Conservation (phyloP, 257 asterid genomes). For the Capsicum pubescens region DNA sequence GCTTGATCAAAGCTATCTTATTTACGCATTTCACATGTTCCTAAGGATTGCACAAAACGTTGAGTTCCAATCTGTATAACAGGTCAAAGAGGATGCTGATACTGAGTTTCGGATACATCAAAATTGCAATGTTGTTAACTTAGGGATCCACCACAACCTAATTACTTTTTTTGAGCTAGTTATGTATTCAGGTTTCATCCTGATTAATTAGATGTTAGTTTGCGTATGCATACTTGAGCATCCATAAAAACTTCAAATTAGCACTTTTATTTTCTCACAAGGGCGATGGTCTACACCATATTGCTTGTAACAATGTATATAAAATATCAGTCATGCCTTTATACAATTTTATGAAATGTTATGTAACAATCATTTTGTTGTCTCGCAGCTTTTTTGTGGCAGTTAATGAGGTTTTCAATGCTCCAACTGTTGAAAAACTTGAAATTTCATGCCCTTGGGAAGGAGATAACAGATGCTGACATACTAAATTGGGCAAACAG, state of each 20-base stretch:
- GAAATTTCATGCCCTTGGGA: constrained; percentile 71
- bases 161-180: no score
- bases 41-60: neutral
- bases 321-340: neutral
- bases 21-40: neutral
- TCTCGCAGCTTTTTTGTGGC: constrained; percentile 77
- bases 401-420: constrained; percentile 91
- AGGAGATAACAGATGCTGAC: constrained; percentile 72
- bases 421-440: constrained; percentile 77
- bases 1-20: neutral
- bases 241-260: neutral
- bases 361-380: neutral
- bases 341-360: neutral
- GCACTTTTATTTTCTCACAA: neutral
- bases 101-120: neutral
- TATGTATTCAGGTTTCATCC: no score
- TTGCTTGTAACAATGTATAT: neutral
- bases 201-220: neutral
- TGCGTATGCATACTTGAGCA: neutral
- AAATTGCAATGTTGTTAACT: neutral
- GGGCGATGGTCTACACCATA: constrained; percentile 7
- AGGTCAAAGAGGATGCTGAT: neutral
- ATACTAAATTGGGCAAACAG: constrained; percentile 70
- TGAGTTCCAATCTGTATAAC: constrained; percentile 1
- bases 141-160: no score